Percentiles rank a stretch among this genome's conserved stretches.
Evolutionary conservation across 1,284 basidiomycete genomes (phyloP).

Genomic region (Rhodotorula sp.): DNA sequence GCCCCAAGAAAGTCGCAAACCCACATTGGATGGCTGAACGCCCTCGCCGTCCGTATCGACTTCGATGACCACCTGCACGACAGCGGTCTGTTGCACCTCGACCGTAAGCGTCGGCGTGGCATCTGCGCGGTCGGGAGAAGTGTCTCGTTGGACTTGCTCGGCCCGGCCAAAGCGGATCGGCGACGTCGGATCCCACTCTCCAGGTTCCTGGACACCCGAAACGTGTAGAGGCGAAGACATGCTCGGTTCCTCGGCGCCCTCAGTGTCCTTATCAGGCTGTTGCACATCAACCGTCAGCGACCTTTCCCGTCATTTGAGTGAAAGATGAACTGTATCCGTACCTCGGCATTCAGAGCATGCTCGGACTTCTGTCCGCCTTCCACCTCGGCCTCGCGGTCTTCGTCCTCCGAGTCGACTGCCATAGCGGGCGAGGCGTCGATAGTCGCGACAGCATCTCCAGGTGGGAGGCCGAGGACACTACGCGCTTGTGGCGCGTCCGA

Average conservation of each 20-base stretch:
- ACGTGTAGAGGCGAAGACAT: not conserved
- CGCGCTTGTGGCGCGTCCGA: not conserved
- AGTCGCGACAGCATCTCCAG: not conserved
- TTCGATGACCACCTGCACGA: not conserved
- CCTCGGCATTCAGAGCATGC: not conserved
- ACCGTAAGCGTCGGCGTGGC: too few relatives aligned
- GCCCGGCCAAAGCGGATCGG: slow-evolving; percentile 19
- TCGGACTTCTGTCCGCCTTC: not conserved
- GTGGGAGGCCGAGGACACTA: not conserved
- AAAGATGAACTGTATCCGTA: too few relatives aligned
- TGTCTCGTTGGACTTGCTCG: not conserved
- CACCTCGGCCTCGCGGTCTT: not conserved
- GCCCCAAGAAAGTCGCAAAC: not conserved
- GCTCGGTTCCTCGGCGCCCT: too few relatives aligned
- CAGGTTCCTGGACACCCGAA: slow-evolving; percentile 13
- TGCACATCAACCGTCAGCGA: not conserved
- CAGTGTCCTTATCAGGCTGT: too few relatives aligned
- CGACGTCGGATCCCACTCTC: slow-evolving; percentile 11
- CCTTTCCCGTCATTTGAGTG: not conserved
- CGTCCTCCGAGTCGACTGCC: not conserved
- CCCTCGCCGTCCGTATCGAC: slow-evolving; percentile 1
- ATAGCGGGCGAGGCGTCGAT: not conserved
- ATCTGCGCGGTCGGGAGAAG: not conserved
- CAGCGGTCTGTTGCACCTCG: not conserved
- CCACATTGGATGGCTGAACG: not conserved